Conservation (phyloP, 2,329 filamentous ascomycete genomes). For the Colletotrichum sojae region DNA sequence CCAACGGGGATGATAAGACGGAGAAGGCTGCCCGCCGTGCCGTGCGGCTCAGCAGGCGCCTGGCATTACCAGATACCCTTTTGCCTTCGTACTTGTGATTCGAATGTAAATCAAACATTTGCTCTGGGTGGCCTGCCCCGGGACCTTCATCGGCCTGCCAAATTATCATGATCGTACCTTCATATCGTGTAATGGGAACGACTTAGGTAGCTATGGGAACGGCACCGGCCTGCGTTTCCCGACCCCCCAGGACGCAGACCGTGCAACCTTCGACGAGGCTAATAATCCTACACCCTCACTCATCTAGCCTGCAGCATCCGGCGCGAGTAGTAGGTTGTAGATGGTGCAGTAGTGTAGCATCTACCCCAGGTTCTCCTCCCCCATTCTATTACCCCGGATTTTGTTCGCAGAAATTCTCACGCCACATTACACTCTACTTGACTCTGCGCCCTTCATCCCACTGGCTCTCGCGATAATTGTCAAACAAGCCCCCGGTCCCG, state of each 20-base stretch:
- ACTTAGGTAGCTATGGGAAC: no score
- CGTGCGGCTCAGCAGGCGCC: constrained; percentile 10
- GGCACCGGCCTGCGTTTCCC: background rate
- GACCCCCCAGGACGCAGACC: background rate
- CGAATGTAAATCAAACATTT: background rate
- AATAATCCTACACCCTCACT: constrained; percentile 1
- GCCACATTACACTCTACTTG: background rate
- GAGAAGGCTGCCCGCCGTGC: constrained; percentile 4
- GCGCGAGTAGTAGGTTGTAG: no score
- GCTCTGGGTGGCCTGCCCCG: background rate
- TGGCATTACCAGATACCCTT: background rate
- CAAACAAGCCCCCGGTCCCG: constrained; percentile 5
- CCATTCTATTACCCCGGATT: constrained; percentile 1
- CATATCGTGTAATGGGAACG: background rate
- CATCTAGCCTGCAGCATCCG: background rate
- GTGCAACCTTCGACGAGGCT: background rate
- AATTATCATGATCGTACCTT: background rate
- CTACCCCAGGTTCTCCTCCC: constrained; percentile 3
- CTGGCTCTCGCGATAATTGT: constrained; percentile 22
- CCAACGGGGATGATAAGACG: background rate
- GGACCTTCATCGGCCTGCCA: background rate
- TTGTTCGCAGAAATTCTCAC: background rate
- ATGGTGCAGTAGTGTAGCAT: background rate
- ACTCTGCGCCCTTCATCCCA: constrained; percentile 4
- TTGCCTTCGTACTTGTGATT: background rate